Evolutionary conservation across 495 filamentous ascomycete species (phyloP).

Genomic region (Penicillium bialowiezense): DNA sequence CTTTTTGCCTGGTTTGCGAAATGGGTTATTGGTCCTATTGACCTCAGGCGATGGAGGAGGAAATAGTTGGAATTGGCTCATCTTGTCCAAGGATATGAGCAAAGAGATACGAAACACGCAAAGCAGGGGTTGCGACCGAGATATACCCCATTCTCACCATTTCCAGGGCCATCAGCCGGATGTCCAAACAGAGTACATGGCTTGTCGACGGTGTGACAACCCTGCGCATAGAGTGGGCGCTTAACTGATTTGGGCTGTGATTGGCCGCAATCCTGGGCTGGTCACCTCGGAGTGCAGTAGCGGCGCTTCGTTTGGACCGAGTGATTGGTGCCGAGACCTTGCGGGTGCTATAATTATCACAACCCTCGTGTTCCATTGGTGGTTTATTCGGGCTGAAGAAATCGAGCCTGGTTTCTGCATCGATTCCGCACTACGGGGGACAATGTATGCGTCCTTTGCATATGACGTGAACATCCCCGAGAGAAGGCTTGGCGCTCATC

Average conservation of each 20-base stretch:
- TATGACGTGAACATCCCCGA: no score
- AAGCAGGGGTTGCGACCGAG: constrained; percentile 17
- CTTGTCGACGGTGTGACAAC: constrained; percentile 16
- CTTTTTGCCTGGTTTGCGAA: constrained; percentile 29
- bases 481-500: no score
- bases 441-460: no score
- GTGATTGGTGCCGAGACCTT: constrained; percentile 14
- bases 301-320: constrained; percentile 10
- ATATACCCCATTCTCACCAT: constrained; percentile 20
- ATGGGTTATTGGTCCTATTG: constrained; percentile 39
- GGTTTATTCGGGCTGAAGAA: constrained; percentile 2
- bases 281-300: constrained; percentile 17
- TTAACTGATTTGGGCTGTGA: constrained; percentile 18
- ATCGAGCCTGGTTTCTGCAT: no score
- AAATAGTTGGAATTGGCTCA: constrained; percentile 54
- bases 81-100: constrained; percentile 10
- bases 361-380: neutral
- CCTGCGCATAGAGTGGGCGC: constrained; percentile 26
- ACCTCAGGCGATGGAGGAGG: constrained; percentile 45
- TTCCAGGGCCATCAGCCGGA: neutral
- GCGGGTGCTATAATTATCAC: constrained; percentile 4
- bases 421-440: no score
- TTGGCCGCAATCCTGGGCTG: constrained; percentile 19
- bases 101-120: constrained; percentile 6
- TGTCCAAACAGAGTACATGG: constrained; percentile 6